Percentiles rank a stretch among this genome's conserved stretches.
These are phyloP conservation scores for Neophaeococcomyces aloes DNA, from an alignment of 2,329 filamentous ascomycete species.

Conservation along the genomic window DNA sequence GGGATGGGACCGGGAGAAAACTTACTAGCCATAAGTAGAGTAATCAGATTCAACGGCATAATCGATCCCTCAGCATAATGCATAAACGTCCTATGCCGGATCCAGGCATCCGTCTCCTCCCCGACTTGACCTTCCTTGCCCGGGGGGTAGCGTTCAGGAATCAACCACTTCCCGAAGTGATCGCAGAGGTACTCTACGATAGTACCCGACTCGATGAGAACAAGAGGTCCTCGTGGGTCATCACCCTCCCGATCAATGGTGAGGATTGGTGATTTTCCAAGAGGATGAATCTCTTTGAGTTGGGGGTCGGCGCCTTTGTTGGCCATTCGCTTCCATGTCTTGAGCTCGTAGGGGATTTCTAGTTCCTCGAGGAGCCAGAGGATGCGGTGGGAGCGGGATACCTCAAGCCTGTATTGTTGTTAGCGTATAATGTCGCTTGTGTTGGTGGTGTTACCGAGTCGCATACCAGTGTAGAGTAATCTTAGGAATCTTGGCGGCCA, in stretches of 20 bases:
- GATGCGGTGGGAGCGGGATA: conserved; percentile 72
- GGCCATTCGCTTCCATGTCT: conserved; percentile 60
- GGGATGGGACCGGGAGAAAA: no score
- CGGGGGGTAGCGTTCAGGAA: conserved; percentile 42
- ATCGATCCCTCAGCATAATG: conserved; percentile 79
- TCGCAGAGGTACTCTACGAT: conserved; percentile 77
- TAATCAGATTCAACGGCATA: conserved; percentile 51
- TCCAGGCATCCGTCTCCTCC: conserved; percentile 50
- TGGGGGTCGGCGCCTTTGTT: conserved; percentile 63
- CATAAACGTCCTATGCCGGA: conserved; percentile 58
- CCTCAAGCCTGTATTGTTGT: conserved; percentile 56
- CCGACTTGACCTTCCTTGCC: conserved; percentile 46
- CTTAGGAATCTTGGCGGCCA: conserved; percentile 28
- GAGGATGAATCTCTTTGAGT: conserved; percentile 66
- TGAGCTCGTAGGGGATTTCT: conserved; percentile 65
- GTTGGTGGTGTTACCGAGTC: no score
- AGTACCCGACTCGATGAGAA: conserved; percentile 70
- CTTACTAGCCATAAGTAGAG: conserved; percentile 1
- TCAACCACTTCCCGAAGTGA: conserved; percentile 42
- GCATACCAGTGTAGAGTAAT: conserved; percentile 55
- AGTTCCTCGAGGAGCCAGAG: conserved; percentile 81
- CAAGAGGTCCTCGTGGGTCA: conserved; percentile 41
- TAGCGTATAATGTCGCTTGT: no score
- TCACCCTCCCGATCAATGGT: conserved; percentile 45
- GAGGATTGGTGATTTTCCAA: conserved; percentile 79